These are phyloP conservation scores for Pythium vanterpoolii DNA, from an alignment of 352 stramenopile species.

Conservation along the genomic window DNA sequence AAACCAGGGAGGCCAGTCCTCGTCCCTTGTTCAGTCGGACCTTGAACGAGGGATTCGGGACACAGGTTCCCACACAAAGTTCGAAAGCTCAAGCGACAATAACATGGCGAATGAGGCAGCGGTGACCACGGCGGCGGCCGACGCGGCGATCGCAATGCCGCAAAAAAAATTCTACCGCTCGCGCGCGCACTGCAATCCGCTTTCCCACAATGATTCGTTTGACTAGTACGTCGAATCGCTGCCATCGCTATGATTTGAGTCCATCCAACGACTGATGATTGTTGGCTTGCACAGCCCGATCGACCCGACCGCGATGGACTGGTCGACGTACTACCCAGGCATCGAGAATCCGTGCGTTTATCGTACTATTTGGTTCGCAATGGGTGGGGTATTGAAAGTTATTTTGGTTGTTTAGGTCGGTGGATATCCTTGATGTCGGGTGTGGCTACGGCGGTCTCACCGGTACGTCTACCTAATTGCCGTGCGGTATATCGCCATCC, in stretches of 20 bases:
- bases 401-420: slow-evolving; percentile 36
- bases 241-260: no score
- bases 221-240: slow-evolving; percentile 93
- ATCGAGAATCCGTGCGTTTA: slow-evolving; percentile 64
- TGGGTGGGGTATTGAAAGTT: neutral
- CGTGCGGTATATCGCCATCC: neutral
- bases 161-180: slow-evolving; percentile 97
- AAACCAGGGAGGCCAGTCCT: neutral
- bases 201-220: slow-evolving; percentile 96
- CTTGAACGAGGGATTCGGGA: slow-evolving; percentile 23
- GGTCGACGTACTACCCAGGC: slow-evolving; percentile 91
- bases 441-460: slow-evolving; percentile 98
- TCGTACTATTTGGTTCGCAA: neutral
- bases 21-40: slow-evolving; percentile 13
- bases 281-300: slow-evolving; percentile 45
- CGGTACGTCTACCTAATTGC: slow-evolving; percentile 26
- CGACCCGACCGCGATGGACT: slow-evolving; percentile 89
- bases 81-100: slow-evolving; percentile 11
- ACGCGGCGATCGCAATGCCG: slow-evolving; percentile 47
- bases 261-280: slow-evolving; percentile 5
- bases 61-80: slow-evolving; percentile 6
- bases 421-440: slow-evolving; percentile 95
- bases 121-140: slow-evolving; percentile 14
- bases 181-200: slow-evolving; percentile 95
- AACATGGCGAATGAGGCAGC: slow-evolving; percentile 29